Evolutionary conservation across 1,139 yeast species (phyloP), one percentile per base, ranked within the genome.

Genomic region (Debaryomyces subglobosus): DNA sequence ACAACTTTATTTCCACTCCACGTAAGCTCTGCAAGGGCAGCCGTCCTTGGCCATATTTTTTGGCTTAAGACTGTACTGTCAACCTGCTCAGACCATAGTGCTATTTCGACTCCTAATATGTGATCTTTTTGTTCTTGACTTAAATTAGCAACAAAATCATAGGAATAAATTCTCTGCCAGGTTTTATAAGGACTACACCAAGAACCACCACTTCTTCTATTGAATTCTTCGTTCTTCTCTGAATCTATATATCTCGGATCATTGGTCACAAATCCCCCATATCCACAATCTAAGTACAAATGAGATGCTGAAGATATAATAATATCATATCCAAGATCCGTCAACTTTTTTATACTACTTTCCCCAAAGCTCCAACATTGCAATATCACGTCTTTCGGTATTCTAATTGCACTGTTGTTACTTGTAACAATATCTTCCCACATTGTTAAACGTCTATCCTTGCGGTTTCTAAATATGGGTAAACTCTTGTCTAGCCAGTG

Each of bases 111-210:
- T 3, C 82, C 82, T 35, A 73, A 51, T 20, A 78, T 65, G 45
- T 67, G 76, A 27, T 55, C 45, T 9, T 54, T 53, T 53, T 77
- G 74, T 1, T 49, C 57, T 0, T 53, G 65, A n/a, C 76, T 72
- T 49, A 78, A 64, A 43, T 64, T 64, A 18, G 57, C 61, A 18
- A 68, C 59, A 48, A 75, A 63, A 53, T 77, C 79, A 49, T 62
- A 74, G 46, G 62, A 62, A 55, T 76, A 76, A 36, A 78, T 74
- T 47, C 78, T 62, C 56, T 77, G 81, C 79, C 78, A 76, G 9
- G 79, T 71, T 55, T 75, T 77, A 62, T 77, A 77, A 1, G 81
- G 79, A 33, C 68, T 75, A 59, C 82, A 77, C 78, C 79, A 78
- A n/a, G 77, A 68, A 3, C 79, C 80, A 10, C 74, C 78, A 39